These are phyloP conservation scores for Thielaviopsis musarum DNA, from an alignment of 2,329 filamentous ascomycete species.

Conservation along the genomic window DNA sequence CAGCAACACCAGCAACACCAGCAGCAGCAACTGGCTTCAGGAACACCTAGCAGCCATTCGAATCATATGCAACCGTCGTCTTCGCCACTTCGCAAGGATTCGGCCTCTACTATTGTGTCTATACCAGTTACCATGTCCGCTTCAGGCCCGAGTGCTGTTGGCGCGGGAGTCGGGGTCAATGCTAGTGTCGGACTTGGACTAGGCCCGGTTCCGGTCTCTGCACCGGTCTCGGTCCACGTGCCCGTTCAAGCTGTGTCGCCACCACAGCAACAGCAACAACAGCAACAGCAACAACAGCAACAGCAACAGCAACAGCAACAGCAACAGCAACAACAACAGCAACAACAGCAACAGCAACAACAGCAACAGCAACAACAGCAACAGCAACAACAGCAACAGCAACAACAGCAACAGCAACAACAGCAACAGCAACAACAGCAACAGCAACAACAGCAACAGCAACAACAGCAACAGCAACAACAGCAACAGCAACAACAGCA, in stretches of 20 bases:
- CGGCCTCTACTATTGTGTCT: neutral
- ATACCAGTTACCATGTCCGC: too few relatives aligned
- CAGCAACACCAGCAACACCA: constrained; percentile 12
- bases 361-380: too few relatives aligned
- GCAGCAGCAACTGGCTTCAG: constrained; percentile 16
- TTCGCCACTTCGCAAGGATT: neutral
- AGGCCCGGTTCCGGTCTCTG: neutral
- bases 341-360: too few relatives aligned
- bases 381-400: too few relatives aligned
- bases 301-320: neutral
- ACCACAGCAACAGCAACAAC: neutral
- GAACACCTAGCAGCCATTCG: constrained; percentile 8
- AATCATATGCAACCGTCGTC: neutral
- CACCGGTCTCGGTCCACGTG: neutral
- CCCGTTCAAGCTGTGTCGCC: neutral
- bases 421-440: too few relatives aligned
- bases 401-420: too few relatives aligned
- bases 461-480: too few relatives aligned
- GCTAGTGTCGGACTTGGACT: neutral
- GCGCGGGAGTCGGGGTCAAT: too few relatives aligned
- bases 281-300: neutral
- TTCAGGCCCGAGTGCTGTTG: too few relatives aligned
- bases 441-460: too few relatives aligned
- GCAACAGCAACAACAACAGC: neutral
- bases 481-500: neutral